Evolutionary conservation across 2,329 filamentous ascomycete genomes (phyloP), one percentile per base, ranked within the genome.

Genomic region (Basipetospora chlamydospora): DNA sequence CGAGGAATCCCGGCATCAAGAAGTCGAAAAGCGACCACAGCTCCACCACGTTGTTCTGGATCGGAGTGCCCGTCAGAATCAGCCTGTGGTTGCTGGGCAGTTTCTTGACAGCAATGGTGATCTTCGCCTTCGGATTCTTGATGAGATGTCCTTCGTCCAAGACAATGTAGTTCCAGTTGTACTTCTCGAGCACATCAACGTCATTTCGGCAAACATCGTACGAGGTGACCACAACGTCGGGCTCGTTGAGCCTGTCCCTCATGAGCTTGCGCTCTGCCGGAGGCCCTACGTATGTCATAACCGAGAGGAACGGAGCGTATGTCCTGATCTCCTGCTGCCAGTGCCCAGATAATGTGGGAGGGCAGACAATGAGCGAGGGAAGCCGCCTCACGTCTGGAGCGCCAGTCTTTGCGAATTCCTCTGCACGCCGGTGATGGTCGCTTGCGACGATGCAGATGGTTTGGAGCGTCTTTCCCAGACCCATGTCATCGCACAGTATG

Each of bases 401-500:
- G 32, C 79, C 71, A 0, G 87, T 92, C 57, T 80, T 85, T 20
- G 77, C 77, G 53, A 80, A 96, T 51, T 96, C 86, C 51, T 95
- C 84, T 1, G 84, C 85, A 42, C 90, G 78, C 51, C 92, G 68
- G 54, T 98, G 88, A 52, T 98, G 90, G 53, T 98, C 90, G 58
- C 87, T 96, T 8, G 90, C 88, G 29, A 98, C 87, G 49, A 98
- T 98, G 57, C 90, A 98, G 16, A 98, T 73, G 0, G 92, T 98
- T 56, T 98, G 90, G 9, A 98, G 63, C 2, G 90, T 98, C 63
- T 98, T 98, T 34, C 90, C 90, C 20, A 98, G 80, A 50, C 90
- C 90, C 90, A 98, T 98, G 55, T 98, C 90, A 51, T 98, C 90
- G 53, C 90, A 98, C 41, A 98, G 82, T 56, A 98, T 95, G 33